A percentile compares a stretch with the other conserved stretches of the same genome.
Evolutionary conservation across 192 early-diverging fungal species (phyloP).

Genomic region (Chytriomyces confervae): DNA sequence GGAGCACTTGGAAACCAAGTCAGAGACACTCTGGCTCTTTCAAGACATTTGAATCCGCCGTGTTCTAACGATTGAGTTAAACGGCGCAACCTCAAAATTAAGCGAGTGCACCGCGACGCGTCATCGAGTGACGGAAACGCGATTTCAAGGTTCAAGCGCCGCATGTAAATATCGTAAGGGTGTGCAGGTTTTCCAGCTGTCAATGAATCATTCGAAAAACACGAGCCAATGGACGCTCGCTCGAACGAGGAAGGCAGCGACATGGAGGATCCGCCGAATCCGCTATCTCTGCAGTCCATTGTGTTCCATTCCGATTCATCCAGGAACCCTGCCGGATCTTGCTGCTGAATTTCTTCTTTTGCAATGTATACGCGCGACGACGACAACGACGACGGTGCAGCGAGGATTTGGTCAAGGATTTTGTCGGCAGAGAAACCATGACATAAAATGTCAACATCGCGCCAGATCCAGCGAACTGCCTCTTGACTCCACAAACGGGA

Average conservation of each 20-base stretch:
- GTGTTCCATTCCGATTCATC: not conserved
- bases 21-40: not conserved
- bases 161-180: not conserved
- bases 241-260: too few species aligned
- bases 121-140: slow-evolving; percentile 11
- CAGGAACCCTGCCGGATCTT: not conserved
- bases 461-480: slow-evolving; percentile 25
- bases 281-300: not conserved
- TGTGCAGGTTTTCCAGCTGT: not conserved
- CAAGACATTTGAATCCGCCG: not conserved
- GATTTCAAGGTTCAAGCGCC: slow-evolving; percentile 17
- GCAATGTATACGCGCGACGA: not conserved
- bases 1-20: slow-evolving; percentile 21
- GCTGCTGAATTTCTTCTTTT: not conserved
- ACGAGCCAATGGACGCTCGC: too few species aligned
- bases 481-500: slow-evolving; percentile 19
- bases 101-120: not conserved
- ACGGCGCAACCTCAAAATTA: not conserved
- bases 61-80: not conserved
- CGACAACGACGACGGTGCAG: not conserved
- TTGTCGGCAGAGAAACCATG: slow-evolving; percentile 4
- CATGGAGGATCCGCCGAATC: not conserved
- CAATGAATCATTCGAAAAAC: too few species aligned
- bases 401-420: slow-evolving; percentile 4
- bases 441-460: slow-evolving; percentile 9